Percentiles rank a stretch among this genome's conserved stretches.
phyloP scores from a whole-genome alignment of 345 rosid species.

The Melaleuca quinquenervia region DNA sequence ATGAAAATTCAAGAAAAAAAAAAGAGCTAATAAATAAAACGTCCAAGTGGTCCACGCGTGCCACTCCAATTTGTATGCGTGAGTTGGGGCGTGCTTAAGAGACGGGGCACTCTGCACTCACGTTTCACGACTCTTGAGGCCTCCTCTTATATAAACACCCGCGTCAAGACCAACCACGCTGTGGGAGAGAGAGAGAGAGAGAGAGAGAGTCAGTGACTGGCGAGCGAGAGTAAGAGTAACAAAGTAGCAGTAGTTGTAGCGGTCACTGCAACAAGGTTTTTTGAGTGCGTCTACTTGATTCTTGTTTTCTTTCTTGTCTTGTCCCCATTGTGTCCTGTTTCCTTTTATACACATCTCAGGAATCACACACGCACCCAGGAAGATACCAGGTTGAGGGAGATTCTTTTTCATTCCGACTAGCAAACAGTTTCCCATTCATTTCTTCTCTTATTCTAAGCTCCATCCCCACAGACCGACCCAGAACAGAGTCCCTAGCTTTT shows the following conservation, averaged over 20 bases:
- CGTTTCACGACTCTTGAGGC: not conserved
- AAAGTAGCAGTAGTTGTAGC: not conserved
- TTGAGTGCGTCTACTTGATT: not conserved
- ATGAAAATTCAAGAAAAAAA: not conserved
- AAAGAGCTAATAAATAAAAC: not conserved
- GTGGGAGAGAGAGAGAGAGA: not conserved
- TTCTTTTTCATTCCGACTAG: not conserved
- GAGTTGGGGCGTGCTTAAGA: not conserved
- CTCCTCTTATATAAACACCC: not conserved
- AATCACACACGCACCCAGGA: not conserved
- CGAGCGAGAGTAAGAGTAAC: not conserved
- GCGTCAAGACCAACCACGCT: not conserved
- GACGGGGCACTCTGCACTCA: not conserved
- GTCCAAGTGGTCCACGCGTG: slow-evolving; percentile 1
- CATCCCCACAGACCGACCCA: not conserved
- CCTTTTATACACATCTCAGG: not conserved
- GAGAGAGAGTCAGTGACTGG: not conserved
- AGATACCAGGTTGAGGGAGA: not conserved
- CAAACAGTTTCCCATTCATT: not conserved
- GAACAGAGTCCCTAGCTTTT: not conserved
- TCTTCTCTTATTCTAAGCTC: not conserved
- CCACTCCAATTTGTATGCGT: not conserved
- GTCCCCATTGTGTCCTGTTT: not conserved
- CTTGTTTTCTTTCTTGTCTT: not conserved
- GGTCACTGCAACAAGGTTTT: not conserved